Evolutionary conservation across 768 basidiomycete genomes (phyloP).

Genomic region (Goffeauzyma gilvescens): DNA sequence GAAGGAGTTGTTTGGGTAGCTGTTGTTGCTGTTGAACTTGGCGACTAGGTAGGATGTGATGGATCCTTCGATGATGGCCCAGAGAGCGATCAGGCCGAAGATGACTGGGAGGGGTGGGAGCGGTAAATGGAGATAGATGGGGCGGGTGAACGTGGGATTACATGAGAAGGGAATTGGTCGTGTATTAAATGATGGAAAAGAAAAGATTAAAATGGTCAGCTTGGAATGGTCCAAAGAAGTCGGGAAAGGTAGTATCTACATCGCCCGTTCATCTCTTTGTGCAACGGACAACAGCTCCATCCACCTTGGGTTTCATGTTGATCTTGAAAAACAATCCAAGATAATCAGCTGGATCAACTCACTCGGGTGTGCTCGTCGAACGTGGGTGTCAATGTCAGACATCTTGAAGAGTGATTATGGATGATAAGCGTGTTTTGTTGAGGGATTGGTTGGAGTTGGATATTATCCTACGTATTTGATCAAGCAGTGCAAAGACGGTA

Average conservation of each 20-base stretch:
- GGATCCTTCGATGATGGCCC: slow-evolving; percentile 27
- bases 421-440: no score
- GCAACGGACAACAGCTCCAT: no score
- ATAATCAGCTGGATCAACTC: neutral
- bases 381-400: slow-evolving; percentile 16
- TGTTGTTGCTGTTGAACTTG: slow-evolving; percentile 10
- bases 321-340: no score
- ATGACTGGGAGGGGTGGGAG: slow-evolving; percentile 9
- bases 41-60: slow-evolving; percentile 25
- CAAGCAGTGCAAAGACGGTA: no score
- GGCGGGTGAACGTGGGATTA: neutral
- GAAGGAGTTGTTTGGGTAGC: slow-evolving; percentile 22
- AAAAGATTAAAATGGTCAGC: neutral
- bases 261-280: no score
- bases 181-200: neutral
- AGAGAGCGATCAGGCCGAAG: slow-evolving; percentile 22
- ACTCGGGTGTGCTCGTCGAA: slow-evolving; percentile 28
- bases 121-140: neutral
- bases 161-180: neutral
- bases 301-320: no score
- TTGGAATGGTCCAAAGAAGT: neutral
- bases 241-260: neutral
- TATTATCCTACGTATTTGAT: no score
- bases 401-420: slow-evolving; percentile 10
- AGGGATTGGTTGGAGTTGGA: no score